Conservation (phyloP, 2,329 filamentous ascomycete genomes). For the Cordyceps tenuipes region DNA sequence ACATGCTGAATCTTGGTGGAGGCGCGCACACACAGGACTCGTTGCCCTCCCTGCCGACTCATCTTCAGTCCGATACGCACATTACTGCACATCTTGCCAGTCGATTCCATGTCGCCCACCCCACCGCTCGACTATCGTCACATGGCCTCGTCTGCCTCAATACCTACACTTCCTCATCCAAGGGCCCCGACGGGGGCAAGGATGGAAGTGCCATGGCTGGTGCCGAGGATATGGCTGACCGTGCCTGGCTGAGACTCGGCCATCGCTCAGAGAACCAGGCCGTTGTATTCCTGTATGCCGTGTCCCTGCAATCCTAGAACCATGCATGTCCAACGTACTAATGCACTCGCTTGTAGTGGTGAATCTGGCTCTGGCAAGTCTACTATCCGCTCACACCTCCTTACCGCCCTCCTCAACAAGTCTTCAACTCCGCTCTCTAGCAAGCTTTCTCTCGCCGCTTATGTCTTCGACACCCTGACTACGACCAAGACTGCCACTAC, state of each 20-base stretch:
- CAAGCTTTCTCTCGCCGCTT: conserved; percentile 87
- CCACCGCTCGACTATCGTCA: conserved; percentile 81
- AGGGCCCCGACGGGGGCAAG: conserved; percentile 82
- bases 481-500: conserved; percentile 96
- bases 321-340: conserved; percentile 15
- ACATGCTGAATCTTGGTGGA: conserved; percentile 44
- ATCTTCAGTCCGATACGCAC: conserved; percentile 69
- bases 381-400: conserved; percentile 79
- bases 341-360: conserved; percentile 49
- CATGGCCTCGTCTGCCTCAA: conserved; percentile 89
- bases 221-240: conserved; percentile 82
- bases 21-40: conserved; percentile 75
- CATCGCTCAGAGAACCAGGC: conserved; percentile 90
- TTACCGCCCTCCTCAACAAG: conserved; percentile 78
- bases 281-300: conserved; percentile 78
- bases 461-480: conserved; percentile 91
- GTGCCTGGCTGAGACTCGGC: conserved; percentile 78
- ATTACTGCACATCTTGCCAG: conserved; percentile 75
- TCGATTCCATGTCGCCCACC: conserved; percentile 85
- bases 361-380: conserved; percentile 97
- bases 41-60: conserved; percentile 77
- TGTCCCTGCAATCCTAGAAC: neutral
- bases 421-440: conserved; percentile 88
- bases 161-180: conserved; percentile 83
- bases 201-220: conserved; percentile 89